Evolutionary conservation across 2,329 filamentous ascomycete species (phyloP).

Genomic region (Huntiella bhutanensis): DNA sequence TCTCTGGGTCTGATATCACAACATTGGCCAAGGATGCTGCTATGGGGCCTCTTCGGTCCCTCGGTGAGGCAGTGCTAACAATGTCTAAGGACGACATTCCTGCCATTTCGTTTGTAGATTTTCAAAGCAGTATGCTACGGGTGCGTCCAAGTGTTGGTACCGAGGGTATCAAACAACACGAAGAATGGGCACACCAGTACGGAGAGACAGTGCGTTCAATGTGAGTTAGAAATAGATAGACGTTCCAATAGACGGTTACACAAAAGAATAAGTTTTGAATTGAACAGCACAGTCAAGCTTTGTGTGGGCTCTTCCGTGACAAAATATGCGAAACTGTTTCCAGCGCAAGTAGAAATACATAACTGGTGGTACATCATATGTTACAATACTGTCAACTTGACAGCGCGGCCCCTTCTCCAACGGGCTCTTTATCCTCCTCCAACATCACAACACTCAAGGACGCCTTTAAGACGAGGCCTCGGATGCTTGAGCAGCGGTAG

Average conservation of each 20-base stretch:
- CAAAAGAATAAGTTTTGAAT: background rate
- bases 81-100: constrained; percentile 92
- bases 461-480: background rate
- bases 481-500: background rate
- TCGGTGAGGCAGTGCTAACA: constrained; percentile 74
- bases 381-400: constrained; percentile 5
- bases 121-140: constrained; percentile 61
- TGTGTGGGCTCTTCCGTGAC: background rate
- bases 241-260: too few species aligned
- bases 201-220: constrained; percentile 67
- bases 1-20: constrained; percentile 92
- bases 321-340: background rate
- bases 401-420: background rate
- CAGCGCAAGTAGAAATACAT: constrained; percentile 4
- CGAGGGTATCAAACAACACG: constrained; percentile 69
- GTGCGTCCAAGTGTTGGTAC: constrained; percentile 83
- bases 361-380: constrained; percentile 9
- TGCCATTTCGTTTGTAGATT: constrained; percentile 67
- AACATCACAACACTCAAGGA: background rate
- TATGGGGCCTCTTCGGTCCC: constrained; percentile 80
- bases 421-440: background rate
- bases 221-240: background rate
- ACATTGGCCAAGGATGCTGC: constrained; percentile 92
- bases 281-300: background rate
- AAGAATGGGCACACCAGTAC: constrained; percentile 86